Evolutionary conservation across 202 grass and related monocot species (phyloP), one percentile per base, ranked within the genome.

Genomic region (Panicum virgatum): DNA sequence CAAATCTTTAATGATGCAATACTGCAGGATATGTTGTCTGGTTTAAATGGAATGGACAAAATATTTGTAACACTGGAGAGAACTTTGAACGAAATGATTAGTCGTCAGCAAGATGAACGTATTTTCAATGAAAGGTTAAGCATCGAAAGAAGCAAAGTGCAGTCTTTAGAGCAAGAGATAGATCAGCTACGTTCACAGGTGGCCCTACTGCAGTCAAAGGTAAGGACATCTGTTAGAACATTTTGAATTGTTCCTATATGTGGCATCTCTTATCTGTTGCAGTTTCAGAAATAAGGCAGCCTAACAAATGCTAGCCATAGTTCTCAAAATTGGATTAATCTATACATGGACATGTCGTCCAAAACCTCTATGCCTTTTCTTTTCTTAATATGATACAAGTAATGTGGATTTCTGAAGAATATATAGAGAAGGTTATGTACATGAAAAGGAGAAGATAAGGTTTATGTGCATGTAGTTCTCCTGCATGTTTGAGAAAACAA

Each of bases 141-240:
- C 63, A 81, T 79, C 26, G 86, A 94, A 81, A 78, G 75, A 82
- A 91, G 82, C 75, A 91, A 90, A 76, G 79, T 67, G 37, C 88
- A 91, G 56, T 98, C 92, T 60, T 88, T 94, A 80, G 92, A 98
- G 90, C 87, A 79, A 57, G 92, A 94, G 73, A 85, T 82, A 75
- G 92, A 94, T 76, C 88, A 89, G 60, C 62, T 94, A 42, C 86
- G 76, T 40, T 90, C 82, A 29, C 86, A 94, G 76, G 88, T 98
- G 18, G 82, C 90, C 61, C 73, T 94, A 70, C 82, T 97, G 8
- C 86, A 98, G 83, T 93, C 90, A 73, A 98, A 94, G 92, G 95
- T 97, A 84, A 30, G 50, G 18, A 77, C 27, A 37, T 5, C 56
- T 42, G 30, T 73, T 23, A 62, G 25, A 39, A 69, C 15, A 29